These are phyloP conservation scores for Chondrus crispus DNA, from an alignment of 23 red algal genomes.

Conservation along the genomic window DNA sequence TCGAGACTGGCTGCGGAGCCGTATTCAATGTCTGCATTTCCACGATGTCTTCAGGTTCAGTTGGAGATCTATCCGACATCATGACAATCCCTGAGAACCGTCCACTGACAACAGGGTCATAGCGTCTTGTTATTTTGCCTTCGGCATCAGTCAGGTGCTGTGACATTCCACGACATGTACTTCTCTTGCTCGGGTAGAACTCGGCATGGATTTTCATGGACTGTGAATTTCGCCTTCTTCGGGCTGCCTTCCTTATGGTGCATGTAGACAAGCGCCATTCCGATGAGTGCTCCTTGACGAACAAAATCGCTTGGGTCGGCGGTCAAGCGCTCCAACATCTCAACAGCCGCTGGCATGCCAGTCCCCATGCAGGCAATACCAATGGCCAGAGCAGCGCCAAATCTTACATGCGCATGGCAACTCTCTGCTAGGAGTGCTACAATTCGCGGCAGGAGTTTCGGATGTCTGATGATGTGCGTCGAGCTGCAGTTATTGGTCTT, in stretches of 20 bases:
- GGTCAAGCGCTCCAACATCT: conserved; percentile 83
- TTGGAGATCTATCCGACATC: conserved; percentile 28
- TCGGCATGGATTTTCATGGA: conserved; percentile 58
- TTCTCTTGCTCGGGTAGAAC: conserved; percentile 64
- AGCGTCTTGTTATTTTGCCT: background rate
- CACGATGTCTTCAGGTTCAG: background rate
- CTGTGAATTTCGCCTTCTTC: conserved; percentile 43
- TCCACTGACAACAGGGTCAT: conserved; percentile 48
- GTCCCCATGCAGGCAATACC: conserved; percentile 93
- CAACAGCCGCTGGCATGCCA: conserved; percentile 73
- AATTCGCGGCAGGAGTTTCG: conserved; percentile 77
- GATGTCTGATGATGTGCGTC: conserved; percentile 92
- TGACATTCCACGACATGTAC: conserved; percentile 62
- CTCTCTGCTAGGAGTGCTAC: conserved; percentile 86
- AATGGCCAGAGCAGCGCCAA: conserved; percentile 94
- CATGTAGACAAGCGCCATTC: conserved; percentile 83
- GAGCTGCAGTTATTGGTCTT: conserved; percentile 85
- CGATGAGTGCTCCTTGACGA: conserved; percentile 93
- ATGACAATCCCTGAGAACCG: conserved; percentile 56
- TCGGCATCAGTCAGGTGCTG: background rate
- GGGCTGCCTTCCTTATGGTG: conserved; percentile 81
- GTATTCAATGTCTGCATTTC: conserved; percentile 5
- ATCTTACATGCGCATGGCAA: conserved; percentile 94
- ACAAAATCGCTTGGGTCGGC: conserved; percentile 94
- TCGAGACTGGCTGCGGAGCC: background rate